Evolutionary conservation across 257 asterid genomes (phyloP).

Genomic region (Lithospermum erythrorhizon): DNA sequence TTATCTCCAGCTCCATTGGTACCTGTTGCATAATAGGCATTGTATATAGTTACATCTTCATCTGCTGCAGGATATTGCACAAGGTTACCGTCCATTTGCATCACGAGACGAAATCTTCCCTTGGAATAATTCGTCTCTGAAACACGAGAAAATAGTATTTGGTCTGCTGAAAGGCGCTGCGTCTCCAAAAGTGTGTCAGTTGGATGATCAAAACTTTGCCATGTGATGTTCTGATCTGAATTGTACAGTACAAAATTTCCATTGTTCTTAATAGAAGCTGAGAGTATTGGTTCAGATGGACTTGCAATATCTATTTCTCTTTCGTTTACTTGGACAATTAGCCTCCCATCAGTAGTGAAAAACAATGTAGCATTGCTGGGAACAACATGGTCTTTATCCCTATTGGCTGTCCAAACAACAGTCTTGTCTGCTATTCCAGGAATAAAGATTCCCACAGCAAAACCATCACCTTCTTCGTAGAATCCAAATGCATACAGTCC

Average conservation of each 20-base stretch:
- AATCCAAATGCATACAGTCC: slow-evolving; percentile 21
- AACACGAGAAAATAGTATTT: slow-evolving; percentile 28
- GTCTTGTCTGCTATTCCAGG: slow-evolving; percentile 13
- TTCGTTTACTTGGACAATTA: slow-evolving; percentile 16
- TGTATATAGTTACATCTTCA: background rate
- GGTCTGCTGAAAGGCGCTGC: slow-evolving; percentile 15
- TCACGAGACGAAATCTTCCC: slow-evolving; percentile 27
- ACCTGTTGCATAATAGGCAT: slow-evolving; percentile 18
- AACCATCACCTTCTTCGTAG: slow-evolving; percentile 10
- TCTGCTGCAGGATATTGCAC: slow-evolving; percentile 28
- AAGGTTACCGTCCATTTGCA: slow-evolving; percentile 46
- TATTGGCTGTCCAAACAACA: slow-evolving; percentile 29
- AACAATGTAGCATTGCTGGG: slow-evolving; percentile 12
- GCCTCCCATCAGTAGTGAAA: slow-evolving; percentile 23
- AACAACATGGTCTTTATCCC: slow-evolving; percentile 9
- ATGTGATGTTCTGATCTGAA: slow-evolving; percentile 9
- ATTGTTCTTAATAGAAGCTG: slow-evolving; percentile 37
- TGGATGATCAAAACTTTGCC: slow-evolving; percentile 46
- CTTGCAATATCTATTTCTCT: slow-evolving; percentile 1
- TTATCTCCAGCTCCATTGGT: background rate
- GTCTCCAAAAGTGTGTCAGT: slow-evolving; percentile 36
- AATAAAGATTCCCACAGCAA: slow-evolving; percentile 14
- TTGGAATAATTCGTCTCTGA: slow-evolving; percentile 16
- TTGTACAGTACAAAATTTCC: slow-evolving; percentile 45
- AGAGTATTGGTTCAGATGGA: slow-evolving; percentile 6